Evolutionary conservation across 495 filamentous ascomycete genomes (phyloP).

Genomic region (Aspergillus cristatus): DNA sequence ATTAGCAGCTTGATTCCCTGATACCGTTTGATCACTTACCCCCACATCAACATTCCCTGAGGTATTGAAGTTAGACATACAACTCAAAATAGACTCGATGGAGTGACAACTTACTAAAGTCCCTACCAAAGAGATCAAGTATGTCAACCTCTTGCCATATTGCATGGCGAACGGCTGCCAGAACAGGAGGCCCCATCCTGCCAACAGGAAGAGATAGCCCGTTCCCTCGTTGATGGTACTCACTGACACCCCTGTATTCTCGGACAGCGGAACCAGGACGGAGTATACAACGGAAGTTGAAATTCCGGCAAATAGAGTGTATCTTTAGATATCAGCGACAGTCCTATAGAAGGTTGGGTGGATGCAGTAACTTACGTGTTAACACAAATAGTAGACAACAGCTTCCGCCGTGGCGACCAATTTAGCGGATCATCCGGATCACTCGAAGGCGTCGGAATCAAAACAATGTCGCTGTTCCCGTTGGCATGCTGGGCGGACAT

Average conservation of each 20-base stretch:
- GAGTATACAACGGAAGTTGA: constrained; percentile 53
- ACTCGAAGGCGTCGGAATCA: constrained; percentile 47
- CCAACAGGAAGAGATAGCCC: constrained; percentile 54
- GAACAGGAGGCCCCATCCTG: constrained; percentile 56
- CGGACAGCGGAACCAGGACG: constrained; percentile 47
- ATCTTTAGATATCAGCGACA: constrained; percentile 28
- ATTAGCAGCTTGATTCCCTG: background rate
- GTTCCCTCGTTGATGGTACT: constrained; percentile 50
- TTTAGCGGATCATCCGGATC: constrained; percentile 56
- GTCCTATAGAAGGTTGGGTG: no score
- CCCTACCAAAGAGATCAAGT: constrained; percentile 49
- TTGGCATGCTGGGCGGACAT: constrained; percentile 29
- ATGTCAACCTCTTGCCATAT: constrained; percentile 58
- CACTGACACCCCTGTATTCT: constrained; percentile 45
- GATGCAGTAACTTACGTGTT: constrained; percentile 19
- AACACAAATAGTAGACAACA: constrained; percentile 40
- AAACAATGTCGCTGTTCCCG: constrained; percentile 42
- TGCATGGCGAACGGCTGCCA: constrained; percentile 62
- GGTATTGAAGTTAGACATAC: background rate
- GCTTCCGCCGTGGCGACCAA: constrained; percentile 48
- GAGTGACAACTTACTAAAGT: constrained; percentile 26
- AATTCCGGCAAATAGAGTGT: constrained; percentile 53
- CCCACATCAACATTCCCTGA: constrained; percentile 31
- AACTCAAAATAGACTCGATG: background rate
- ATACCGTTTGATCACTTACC: constrained; percentile 19